Base-by-base conservation (phyloP, 2,329 filamentous ascomycete species). In the Didymosphaeria variabile region DNA sequence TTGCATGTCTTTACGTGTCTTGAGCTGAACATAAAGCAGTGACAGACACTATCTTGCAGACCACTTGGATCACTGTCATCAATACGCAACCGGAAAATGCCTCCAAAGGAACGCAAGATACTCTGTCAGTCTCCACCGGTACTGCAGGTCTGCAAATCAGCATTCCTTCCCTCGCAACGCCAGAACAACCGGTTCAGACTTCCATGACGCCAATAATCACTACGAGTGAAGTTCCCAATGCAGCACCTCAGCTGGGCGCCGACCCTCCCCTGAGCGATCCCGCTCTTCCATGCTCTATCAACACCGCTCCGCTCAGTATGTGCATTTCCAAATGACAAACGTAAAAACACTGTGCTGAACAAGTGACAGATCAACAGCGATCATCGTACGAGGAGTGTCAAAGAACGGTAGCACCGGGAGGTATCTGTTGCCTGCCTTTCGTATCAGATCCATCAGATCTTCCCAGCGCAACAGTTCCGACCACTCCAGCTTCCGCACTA, bases 251-350 rank as follows among this genome's bases (percentile, higher is more conserved):
- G 9, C 26, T 45, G 5, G 36, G 26, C 21, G 36, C 23, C n/a
- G 38, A 32, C 31, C 26, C 15, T 55, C 17, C 38, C 13, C 17
- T 23, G n/a, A 42, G 40, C 23, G 17, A 40, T 31, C 19, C 17
- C 32, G 15, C 38, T 5, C 12, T n/a, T 55, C 36, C 26, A n/a
- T 53, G 50, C 29, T 5, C 50, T 10, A 26, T 26, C 13, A 55
- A 55, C 13, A 45, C 42, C n/a, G 36, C 31, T 55, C 53, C 42
- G 26, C 29, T 32, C 32, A 29, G 53, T 47, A 26, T 15, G 42
- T 47, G 5, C 17, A 42, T 8, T 4, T 23, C 3, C 8, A 9
- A 2, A 17, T 17, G 13, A 21, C 2, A 15, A 26, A 12, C 3
- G n/a, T 13, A 12, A 29, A 2, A 19, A 26, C 19, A 17, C n/a